Evolutionary conservation across 2,329 filamentous ascomycete genomes (phyloP).

Genomic region (Hymenoscyphus scutula): DNA sequence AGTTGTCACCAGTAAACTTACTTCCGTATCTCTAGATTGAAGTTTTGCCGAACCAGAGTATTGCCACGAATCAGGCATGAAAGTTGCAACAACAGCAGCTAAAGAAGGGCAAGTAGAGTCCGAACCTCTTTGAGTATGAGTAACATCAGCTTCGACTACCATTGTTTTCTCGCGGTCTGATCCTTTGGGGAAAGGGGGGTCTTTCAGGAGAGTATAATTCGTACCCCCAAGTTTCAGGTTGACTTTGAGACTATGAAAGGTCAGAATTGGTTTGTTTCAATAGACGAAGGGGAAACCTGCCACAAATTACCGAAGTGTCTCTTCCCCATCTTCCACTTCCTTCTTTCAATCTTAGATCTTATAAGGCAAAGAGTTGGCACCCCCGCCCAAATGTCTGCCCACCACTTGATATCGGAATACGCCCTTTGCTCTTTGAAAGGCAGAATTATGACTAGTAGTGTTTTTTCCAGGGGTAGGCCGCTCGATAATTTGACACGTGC

Average conservation of each 20-base stretch:
- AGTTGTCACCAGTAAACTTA: no score
- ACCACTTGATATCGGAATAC: not conserved
- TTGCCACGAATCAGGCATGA: not conserved
- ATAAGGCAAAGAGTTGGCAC: not conserved
- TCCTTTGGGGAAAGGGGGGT: no score
- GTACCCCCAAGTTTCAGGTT: not conserved
- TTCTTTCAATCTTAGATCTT: no score
- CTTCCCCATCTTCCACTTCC: no score
- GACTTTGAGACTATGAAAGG: not conserved
- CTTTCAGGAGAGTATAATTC: not conserved
- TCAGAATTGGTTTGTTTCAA: no score
- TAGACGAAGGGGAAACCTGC: no score
- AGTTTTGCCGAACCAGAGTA: constrained; percentile 15
- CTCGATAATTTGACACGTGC: no score
- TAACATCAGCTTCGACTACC: not conserved
- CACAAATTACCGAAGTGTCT: no score
- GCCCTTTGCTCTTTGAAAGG: not conserved
- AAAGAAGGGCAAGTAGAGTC: not conserved
- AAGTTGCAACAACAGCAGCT: not conserved
- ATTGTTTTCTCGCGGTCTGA: no score
- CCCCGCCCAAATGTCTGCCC: not conserved
- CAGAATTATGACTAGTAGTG: not conserved
- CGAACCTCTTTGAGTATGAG: not conserved
- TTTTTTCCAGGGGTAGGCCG: no score
- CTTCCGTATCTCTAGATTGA: constrained; percentile 12